Evolutionary conservation across 495 filamentous ascomycete species (phyloP).

Genomic region (Annulohypoxylon maeteangense): DNA sequence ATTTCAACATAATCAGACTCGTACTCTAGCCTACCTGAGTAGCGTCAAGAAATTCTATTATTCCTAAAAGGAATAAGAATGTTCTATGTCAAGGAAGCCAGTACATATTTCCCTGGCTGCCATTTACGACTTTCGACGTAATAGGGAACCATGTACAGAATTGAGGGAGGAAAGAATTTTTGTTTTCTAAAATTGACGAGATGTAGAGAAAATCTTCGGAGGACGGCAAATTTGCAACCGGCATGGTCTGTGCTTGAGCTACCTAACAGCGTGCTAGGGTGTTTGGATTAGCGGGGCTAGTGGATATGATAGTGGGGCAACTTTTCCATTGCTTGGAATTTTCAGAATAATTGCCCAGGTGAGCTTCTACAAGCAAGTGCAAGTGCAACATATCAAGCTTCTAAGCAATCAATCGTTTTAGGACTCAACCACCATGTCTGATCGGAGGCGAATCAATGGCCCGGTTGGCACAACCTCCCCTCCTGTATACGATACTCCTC

Average conservation of each 20-base stretch:
- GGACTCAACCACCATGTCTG: conserved; percentile 67
- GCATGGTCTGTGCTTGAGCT: conserved; percentile 44
- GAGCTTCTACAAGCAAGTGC: conserved; percentile 19
- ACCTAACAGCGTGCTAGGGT: conserved; percentile 1
- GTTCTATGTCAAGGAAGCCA: neutral
- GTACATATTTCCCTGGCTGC: neutral
- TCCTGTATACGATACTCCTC: conserved; percentile 68
- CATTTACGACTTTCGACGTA: neutral
- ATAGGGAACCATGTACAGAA: neutral
- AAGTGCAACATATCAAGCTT: conserved; percentile 12
- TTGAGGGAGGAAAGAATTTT: conserved; percentile 30
- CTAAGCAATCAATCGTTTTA: conserved; percentile 20
- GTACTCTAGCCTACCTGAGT: neutral
- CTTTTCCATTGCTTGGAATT: conserved; percentile 28
- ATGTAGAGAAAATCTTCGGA: conserved; percentile 32
- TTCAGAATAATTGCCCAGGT: conserved; percentile 8
- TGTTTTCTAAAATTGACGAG: conserved; percentile 10
- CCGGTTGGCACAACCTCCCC: conserved; percentile 80
- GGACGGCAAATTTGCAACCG: conserved; percentile 7
- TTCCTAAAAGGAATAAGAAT: neutral
- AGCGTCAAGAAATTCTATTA: neutral
- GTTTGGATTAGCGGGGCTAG: conserved; percentile 14
- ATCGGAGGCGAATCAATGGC: conserved; percentile 91
- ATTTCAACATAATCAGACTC: neutral
- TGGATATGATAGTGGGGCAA: conserved; percentile 39